Evolutionary conservation across 2,329 filamentous ascomycete species (phyloP).

Genomic region (Chrysoporthe deuterocubensis): DNA sequence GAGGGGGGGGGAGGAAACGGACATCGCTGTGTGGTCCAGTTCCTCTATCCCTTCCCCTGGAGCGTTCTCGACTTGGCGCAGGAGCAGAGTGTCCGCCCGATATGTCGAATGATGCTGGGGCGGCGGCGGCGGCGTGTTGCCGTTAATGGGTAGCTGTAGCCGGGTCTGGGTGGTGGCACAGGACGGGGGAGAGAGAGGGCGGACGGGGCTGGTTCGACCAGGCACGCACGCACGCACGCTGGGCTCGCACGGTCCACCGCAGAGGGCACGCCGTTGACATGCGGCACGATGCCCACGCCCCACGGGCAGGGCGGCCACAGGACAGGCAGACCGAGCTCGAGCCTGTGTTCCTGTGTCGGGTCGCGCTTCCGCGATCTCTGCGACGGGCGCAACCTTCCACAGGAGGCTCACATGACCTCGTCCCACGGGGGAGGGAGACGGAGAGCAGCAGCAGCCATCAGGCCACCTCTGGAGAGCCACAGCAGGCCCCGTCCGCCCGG

Average conservation of each 20-base stretch:
- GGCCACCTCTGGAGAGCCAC: background rate
- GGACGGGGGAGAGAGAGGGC: background rate
- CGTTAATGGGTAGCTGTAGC: background rate
- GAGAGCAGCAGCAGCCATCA: background rate
- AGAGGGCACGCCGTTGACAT: background rate
- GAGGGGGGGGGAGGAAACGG: background rate
- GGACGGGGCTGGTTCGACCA: too few relatives aligned
- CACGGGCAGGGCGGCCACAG: background rate
- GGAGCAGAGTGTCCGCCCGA: background rate
- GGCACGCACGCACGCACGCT: background rate
- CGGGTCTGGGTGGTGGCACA: background rate
- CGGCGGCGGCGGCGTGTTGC: too few relatives aligned
- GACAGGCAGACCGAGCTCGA: background rate
- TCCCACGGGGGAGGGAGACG: too few relatives aligned
- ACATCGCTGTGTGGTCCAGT: background rate
- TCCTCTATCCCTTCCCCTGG: background rate
- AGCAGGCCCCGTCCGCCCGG: background rate
- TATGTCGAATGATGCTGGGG: background rate
- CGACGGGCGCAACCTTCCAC: background rate
- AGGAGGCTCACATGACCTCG: conserved; percentile 8
- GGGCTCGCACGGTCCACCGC: background rate
- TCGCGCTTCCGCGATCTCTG: conserved; percentile 1
- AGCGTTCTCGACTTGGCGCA: background rate
- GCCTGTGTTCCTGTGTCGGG: background rate
- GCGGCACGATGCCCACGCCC: background rate